A percentile compares a stretch with the other conserved stretches of the same genome.
Conservation (phyloP, 805 yeast species). For the Candida cerambycidarum region DNA sequence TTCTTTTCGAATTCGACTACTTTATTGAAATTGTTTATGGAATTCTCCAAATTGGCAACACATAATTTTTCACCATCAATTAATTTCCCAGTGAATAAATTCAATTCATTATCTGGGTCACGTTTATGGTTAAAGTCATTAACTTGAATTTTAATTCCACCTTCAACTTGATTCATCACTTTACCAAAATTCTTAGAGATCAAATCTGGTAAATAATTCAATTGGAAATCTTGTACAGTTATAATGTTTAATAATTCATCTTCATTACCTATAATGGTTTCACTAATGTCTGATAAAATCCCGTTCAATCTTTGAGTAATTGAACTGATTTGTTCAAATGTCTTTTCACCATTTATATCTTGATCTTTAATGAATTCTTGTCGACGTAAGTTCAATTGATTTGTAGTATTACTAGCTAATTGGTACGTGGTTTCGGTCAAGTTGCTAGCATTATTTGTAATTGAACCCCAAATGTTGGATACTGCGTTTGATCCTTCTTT, state of each 20-base stretch:
- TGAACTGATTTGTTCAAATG: slow-evolving; percentile 27
- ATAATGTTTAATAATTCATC: slow-evolving; percentile 42
- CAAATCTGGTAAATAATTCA: slow-evolving; percentile 45
- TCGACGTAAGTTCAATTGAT: slow-evolving; percentile 39
- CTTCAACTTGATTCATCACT: slow-evolving; percentile 76
- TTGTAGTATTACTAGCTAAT: slow-evolving; percentile 45
- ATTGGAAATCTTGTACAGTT: slow-evolving; percentile 62
- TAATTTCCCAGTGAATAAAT: slow-evolving; percentile 71
- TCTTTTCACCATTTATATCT: slow-evolving; percentile 17
- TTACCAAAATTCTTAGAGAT: slow-evolving; percentile 55
- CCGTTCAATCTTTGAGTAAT: slow-evolving; percentile 31
- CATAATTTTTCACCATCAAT: slow-evolving; percentile 88
- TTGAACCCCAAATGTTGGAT: slow-evolving; percentile 66
- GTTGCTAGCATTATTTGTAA: slow-evolving; percentile 50
- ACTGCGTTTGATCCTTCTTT: slow-evolving; percentile 66
- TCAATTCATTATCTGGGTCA: slow-evolving; percentile 46
- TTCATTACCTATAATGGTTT: slow-evolving; percentile 51
- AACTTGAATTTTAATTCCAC: slow-evolving; percentile 64
- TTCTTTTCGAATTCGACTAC: slow-evolving; percentile 19
- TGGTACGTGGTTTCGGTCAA: slow-evolving; percentile 52
- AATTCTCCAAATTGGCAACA: slow-evolving; percentile 79
- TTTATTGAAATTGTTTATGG: slow-evolving; percentile 47
- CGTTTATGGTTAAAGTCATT: slow-evolving; percentile 44
- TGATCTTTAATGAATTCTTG: slow-evolving; percentile 31
- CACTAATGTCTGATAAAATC: slow-evolving; percentile 38